A percentile compares a stretch with the other conserved stretches of the same genome.
Evolutionary conservation across 2,329 filamentous ascomycete species (phyloP).

Genomic region (Rhynchosporium agropyri): DNA sequence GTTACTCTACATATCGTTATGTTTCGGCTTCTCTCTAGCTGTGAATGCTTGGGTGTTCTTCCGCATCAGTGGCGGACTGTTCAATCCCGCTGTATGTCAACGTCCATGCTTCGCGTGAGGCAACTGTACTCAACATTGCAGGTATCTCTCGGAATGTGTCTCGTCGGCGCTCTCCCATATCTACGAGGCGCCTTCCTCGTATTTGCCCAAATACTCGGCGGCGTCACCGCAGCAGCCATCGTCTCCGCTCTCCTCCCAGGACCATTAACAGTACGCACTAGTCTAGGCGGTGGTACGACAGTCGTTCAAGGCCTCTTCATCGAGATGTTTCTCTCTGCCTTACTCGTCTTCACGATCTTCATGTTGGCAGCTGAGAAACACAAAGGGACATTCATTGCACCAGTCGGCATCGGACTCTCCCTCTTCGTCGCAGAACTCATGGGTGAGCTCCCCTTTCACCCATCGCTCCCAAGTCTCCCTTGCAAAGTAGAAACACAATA

Average conservation of each 20-base stretch:
- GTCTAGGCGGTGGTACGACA: constrained; percentile 45
- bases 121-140: constrained; percentile 11
- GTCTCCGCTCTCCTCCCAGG: constrained; percentile 49
- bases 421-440: constrained; percentile 50
- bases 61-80: constrained; percentile 51
- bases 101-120: neutral
- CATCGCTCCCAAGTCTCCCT: neutral
- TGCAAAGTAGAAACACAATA: neutral
- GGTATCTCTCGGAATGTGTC: constrained; percentile 44
- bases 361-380: constrained; percentile 55
- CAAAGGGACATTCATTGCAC: constrained; percentile 51
- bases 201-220: constrained; percentile 42
- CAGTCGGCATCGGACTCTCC: constrained; percentile 51
- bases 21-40: constrained; percentile 45
- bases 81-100: constrained; percentile 49
- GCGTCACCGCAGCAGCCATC: constrained; percentile 46
- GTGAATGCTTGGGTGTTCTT: constrained; percentile 58
- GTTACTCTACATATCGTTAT: constrained; percentile 40
- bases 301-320: constrained; percentile 52
- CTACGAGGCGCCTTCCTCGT: constrained; percentile 39
- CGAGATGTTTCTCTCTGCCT: constrained; percentile 51
- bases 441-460: neutral
- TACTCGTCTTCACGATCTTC: constrained; percentile 53
- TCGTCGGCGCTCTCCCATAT: constrained; percentile 42
- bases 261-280: constrained; percentile 48